These are phyloP conservation scores for Euphorbia celastroides DNA, from an alignment of 441 rosid genomes.

Conservation along the genomic window DNA sequence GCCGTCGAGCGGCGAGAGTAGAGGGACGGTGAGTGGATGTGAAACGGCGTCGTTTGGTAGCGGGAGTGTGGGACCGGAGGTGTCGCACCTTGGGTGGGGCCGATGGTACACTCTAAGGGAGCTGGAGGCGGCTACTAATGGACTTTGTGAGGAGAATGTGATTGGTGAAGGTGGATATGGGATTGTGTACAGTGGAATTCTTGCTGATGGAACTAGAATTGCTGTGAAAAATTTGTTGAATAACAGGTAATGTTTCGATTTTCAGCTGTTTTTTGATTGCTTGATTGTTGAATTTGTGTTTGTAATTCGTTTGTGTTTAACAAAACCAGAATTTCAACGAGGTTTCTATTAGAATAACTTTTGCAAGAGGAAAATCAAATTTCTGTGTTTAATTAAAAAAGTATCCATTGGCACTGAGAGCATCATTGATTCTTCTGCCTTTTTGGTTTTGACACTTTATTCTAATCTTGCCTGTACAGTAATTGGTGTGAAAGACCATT, in stretches of 20 bases:
- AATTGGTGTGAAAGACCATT: conserved; percentile 24
- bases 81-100: conserved; percentile 97
- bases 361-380: neutral
- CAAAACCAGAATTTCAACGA: neutral
- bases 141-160: conserved; percentile 79
- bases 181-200: conserved; percentile 74
- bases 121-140: conserved; percentile 77
- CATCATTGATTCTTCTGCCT: too few species aligned
- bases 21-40: conserved; percentile 62
- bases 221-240: conserved; percentile 92
- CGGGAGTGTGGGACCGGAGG: conserved; percentile 81
- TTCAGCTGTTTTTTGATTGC: neutral
- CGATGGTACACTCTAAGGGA: conserved; percentile 88
- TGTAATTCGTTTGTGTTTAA: neutral
- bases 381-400: neutral
- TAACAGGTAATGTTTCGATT: conserved; percentile 46
- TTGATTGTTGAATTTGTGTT: conserved; percentile 5
- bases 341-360: neutral
- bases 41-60: conserved; percentile 77
- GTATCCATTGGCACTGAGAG: too few species aligned
- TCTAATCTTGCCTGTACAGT: conserved; percentile 24
- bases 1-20: conserved; percentile 70
- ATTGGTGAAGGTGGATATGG: conserved; percentile 98
- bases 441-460: conserved; percentile 4
- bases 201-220: conserved; percentile 65